phyloP scores from a whole-genome alignment of 768 basidiomycete species.

The Boletus coccyginus region DNA sequence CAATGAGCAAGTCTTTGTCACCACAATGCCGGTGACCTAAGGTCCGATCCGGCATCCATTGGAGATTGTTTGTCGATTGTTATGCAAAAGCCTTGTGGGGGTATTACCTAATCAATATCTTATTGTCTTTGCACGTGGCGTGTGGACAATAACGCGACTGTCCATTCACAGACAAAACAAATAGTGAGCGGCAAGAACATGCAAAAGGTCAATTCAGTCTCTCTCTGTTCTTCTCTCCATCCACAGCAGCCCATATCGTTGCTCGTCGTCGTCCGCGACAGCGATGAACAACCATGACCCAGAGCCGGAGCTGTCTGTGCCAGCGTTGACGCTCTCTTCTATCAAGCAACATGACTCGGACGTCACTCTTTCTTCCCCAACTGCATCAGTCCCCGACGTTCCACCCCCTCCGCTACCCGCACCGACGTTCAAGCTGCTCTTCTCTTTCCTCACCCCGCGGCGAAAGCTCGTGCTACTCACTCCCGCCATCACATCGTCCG shows the following conservation, averaged over 20 bases:
- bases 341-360: conserved; percentile 13
- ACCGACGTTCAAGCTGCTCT: conserved; percentile 64
- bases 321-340: conserved; percentile 16
- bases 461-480: conserved; percentile 56
- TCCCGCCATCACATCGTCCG: conserved; percentile 62
- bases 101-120: conserved; percentile 11
- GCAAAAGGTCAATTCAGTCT: neutral
- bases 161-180: conserved; percentile 23
- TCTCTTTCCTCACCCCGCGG: conserved; percentile 57
- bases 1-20: too few species aligned
- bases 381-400: conserved; percentile 14
- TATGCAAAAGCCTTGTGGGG: conserved; percentile 14
- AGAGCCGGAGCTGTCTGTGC: conserved; percentile 21
- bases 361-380: conserved; percentile 8
- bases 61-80: conserved; percentile 18
- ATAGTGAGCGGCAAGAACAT: conserved; percentile 10
- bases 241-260: conserved; percentile 7
- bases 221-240: conserved; percentile 12
- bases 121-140: conserved; percentile 27
- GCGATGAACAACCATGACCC: conserved; percentile 33
- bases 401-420: conserved; percentile 30
- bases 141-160: conserved; percentile 18
- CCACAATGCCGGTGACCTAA: neutral
- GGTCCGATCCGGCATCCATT: neutral
- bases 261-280: conserved; percentile 28